These are phyloP conservation scores for Alliaria petiolata DNA, from an alignment of 345 rosid species.

Conservation along the genomic window DNA sequence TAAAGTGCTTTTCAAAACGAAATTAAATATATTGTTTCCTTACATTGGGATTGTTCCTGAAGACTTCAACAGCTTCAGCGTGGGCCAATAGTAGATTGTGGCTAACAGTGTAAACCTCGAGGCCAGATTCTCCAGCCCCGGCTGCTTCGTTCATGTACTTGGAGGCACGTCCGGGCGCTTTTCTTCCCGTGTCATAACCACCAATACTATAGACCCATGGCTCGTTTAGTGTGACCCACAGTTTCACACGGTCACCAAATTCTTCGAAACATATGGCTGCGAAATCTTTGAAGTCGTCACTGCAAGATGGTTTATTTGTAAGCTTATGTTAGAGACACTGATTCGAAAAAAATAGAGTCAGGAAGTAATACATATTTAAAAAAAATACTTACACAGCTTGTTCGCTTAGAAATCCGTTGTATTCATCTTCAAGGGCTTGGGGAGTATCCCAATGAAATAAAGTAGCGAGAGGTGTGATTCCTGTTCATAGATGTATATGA, in stretches of 20 bases:
- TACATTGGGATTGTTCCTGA: conserved; percentile 32
- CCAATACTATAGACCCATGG: conserved; percentile 37
- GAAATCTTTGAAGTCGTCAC: conserved; percentile 36
- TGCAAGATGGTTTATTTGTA: conserved; percentile 5
- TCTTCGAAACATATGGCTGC: conserved; percentile 34
- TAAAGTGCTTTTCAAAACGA: not conserved
- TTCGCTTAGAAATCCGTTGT: conserved; percentile 50
- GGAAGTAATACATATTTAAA: not conserved
- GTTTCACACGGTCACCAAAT: conserved; percentile 42
- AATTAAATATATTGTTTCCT: not conserved
- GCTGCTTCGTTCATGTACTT: conserved; percentile 32
- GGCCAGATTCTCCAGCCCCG: conserved; percentile 30
- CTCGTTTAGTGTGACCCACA: conserved; percentile 42
- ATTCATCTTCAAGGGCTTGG: conserved; percentile 59
- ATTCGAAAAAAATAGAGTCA: not conserved
- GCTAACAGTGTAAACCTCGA: conserved; percentile 31
- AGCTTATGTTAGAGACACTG: not conserved
- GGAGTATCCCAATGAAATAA: conserved; percentile 61
- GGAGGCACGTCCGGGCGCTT: conserved; percentile 39
- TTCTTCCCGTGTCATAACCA: conserved; percentile 34
- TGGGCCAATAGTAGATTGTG: conserved; percentile 37
- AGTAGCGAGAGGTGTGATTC: conserved; percentile 52
- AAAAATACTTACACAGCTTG: conserved; percentile 39
- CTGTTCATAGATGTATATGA: conserved; percentile 19
- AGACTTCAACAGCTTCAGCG: conserved; percentile 33